Base-by-base conservation (phyloP, 169 alveolate species). In the Eimeria praecox region DNA sequence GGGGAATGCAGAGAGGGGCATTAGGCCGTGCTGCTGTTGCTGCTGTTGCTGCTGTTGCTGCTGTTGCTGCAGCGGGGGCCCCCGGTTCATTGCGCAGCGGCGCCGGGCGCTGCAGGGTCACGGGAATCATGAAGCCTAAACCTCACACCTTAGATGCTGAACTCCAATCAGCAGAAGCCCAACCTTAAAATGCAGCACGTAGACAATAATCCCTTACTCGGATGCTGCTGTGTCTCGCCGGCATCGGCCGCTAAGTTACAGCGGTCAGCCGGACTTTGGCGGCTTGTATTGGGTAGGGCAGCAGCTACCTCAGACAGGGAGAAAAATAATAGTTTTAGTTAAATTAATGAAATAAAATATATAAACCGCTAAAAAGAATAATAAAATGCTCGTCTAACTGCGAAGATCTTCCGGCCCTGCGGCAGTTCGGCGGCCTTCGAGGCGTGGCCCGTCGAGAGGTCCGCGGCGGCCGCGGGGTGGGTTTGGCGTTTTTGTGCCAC, bases 381-480 rank as follows among this genome's bases (percentile, higher is more conserved):
- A 27, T n/a, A 27, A 22, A 64, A 22, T 8, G 33, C 75, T 16
- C n/a, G 75, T 64, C 5, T 3, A 27, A 16, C 22, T 27, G 16
- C 75, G 40, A 27, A n/a, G 38, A 6, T 64, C 75, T 64, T 9
- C 16, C 22, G 5, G 38, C 38, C 75, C 38, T 64, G 75, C 75
- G 6, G 75, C 40, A 64, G 75, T 5, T 64, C 75, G 38, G 75
- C 35, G 75, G 75, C 75, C 75, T 64, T 64, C 75, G 75, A 64
- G 75, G 75, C 75, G 40, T 27, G 75, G 38, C 75, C 75, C 75
- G 75, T 64, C 75, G 75, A 64, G 75, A 64, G 35, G 75, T 27
- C 75, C 75, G 75, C 22, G 75, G 35, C 33, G 35, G 1, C 75
- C 6, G 40, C 75, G 38, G 40, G 22, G 16, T 64, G 16, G 40